phyloP scores from a whole-genome alignment of 2,329 filamentous ascomycete genomes.

The Teratosphaeria gauchensis region DNA sequence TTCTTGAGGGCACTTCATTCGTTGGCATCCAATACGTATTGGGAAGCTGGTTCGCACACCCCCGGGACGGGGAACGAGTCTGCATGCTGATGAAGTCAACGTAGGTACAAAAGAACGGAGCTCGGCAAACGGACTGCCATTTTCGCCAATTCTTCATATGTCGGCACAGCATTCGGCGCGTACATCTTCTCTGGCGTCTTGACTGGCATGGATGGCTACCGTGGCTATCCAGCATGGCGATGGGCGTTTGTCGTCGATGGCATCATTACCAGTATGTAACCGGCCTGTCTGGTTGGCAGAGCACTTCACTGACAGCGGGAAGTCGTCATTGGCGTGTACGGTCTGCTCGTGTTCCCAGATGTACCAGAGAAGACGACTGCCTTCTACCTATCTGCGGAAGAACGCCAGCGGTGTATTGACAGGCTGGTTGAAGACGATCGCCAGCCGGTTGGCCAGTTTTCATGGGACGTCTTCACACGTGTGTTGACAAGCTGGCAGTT shows the following conservation, averaged over 20 bases:
- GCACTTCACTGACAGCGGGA: not conserved
- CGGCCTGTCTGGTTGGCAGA: not conserved
- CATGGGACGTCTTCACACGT: constrained; percentile 2
- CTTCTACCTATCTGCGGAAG: constrained; percentile 5
- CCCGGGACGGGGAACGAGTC: not conserved
- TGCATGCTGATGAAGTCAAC: not conserved
- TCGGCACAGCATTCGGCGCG: not conserved
- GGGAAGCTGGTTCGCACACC: constrained; percentile 1
- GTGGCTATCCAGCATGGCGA: not conserved
- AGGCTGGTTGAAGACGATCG: constrained; percentile 6
- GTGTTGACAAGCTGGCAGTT: constrained; percentile 8
- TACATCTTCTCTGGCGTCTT: not conserved
- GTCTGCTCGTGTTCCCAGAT: constrained; percentile 7
- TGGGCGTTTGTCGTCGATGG: not conserved
- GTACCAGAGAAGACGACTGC: constrained; percentile 7
- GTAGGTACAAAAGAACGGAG: not conserved
- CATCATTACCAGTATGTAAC: not conserved
- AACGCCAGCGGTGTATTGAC: constrained; percentile 5
- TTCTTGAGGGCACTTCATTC: constrained; percentile 35
- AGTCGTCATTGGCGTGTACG: constrained; percentile 8
- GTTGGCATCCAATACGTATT: constrained; percentile 8
- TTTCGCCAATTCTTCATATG: not conserved
- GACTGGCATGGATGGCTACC: not conserved
- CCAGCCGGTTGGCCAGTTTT: constrained; percentile 4
- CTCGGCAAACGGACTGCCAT: not conserved